Percentiles rank a stretch among this genome's conserved stretches.
These are phyloP conservation scores for Fusarium bactridioides DNA, from an alignment of 2,329 filamentous ascomycete species.

Conservation along the genomic window DNA sequence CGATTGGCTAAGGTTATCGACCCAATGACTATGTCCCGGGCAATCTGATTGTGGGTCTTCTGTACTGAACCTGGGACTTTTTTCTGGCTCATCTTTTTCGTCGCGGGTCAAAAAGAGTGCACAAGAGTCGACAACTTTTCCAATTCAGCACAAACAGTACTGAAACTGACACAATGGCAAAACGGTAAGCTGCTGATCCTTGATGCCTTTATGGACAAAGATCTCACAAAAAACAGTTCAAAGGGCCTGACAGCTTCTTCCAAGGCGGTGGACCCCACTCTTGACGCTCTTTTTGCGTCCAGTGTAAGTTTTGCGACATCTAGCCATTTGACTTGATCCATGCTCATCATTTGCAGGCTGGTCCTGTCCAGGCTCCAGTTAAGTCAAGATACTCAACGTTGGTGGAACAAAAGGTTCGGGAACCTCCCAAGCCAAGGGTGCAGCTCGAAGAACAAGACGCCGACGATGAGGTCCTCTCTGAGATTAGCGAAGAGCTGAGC, in stretches of 20 bases:
- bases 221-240: conserved; percentile 46
- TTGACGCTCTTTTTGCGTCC: conserved; percentile 74
- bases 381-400: conserved; percentile 55
- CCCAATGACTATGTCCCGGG: conserved; percentile 9
- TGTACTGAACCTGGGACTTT: conserved; percentile 32
- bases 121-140: conserved; percentile 12
- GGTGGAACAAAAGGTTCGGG: conserved; percentile 46
- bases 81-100: conserved; percentile 38
- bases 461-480: conserved; percentile 46
- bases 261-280: conserved; percentile 71
- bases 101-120: conserved; percentile 24
- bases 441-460: conserved; percentile 46
- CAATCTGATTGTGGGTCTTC: conserved; percentile 27
- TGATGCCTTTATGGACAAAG: not conserved
- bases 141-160: not conserved
- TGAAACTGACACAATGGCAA: conserved; percentile 34
- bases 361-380: conserved; percentile 57
- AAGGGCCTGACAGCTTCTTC: conserved; percentile 53
- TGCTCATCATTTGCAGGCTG: conserved; percentile 51
- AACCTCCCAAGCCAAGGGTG: conserved; percentile 36
- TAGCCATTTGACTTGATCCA: not conserved
- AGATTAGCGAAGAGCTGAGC: conserved; percentile 47
- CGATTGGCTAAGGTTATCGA: conserved; percentile 7
- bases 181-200: conserved; percentile 28
- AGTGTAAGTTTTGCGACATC: conserved; percentile 65